These are phyloP conservation scores for Ceratobasidium sp. DNA, from an alignment of 1,284 basidiomycete species.

Conservation along the genomic window DNA sequence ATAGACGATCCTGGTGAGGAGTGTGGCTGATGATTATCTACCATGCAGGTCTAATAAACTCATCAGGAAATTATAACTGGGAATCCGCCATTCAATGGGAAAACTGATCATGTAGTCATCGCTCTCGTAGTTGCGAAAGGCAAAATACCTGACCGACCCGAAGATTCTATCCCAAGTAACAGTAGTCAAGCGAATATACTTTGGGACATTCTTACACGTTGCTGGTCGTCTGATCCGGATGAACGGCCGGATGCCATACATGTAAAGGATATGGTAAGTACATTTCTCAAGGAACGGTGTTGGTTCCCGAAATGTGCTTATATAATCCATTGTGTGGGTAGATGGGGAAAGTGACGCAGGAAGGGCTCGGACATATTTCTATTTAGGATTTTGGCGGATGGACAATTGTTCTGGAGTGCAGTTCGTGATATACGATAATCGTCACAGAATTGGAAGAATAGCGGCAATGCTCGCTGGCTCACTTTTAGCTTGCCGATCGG, in stretches of 20 bases:
- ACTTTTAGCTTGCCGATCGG: too few species aligned
- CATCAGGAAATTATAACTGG: conserved; percentile 10
- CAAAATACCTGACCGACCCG: background rate
- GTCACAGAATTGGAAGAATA: too few species aligned
- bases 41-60: background rate
- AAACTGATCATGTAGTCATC: background rate
- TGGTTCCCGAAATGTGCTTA: too few species aligned
- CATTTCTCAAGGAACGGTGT: too few species aligned
- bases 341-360: too few species aligned
- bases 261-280: conserved; percentile 5
- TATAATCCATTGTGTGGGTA: too few species aligned
- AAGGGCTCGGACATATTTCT: too few species aligned
- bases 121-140: background rate
- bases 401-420: too few species aligned
- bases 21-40: background rate
- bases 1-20: conserved; percentile 13
- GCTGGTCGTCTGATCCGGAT: background rate
- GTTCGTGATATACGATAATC: too few species aligned
- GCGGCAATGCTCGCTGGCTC: too few species aligned
- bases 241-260: background rate
- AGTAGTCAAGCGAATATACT: background rate
- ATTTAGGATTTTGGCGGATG: too few species aligned
- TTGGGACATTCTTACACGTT: background rate
- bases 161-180: background rate
- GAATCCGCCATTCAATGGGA: background rate